Percentiles rank a stretch among this genome's conserved stretches.
phyloP scores from a whole-genome alignment of 257 asterid genomes.

The Buddleja alternifolia region DNA sequence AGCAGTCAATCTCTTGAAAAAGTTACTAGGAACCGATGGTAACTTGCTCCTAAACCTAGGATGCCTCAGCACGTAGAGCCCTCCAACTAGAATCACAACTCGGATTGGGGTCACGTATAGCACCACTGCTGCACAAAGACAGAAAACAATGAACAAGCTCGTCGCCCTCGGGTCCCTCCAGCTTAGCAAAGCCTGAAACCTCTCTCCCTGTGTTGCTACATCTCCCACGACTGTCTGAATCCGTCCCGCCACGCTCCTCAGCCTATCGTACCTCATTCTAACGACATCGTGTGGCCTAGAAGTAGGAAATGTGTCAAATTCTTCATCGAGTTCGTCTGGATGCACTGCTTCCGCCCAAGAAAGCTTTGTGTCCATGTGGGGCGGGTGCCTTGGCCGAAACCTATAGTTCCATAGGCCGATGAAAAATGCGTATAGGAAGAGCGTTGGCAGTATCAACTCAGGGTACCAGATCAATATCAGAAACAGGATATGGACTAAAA shows the following conservation, averaged over 20 bases:
- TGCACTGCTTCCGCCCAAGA: constrained; percentile 70
- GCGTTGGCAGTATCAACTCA: constrained; percentile 68
- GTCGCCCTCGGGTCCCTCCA: constrained; percentile 92
- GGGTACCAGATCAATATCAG: constrained; percentile 68
- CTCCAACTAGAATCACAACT: constrained; percentile 50
- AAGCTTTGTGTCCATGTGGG: constrained; percentile 70
- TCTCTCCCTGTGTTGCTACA: constrained; percentile 78
- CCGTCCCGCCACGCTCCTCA: constrained; percentile 73
- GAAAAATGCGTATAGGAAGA: constrained; percentile 56
- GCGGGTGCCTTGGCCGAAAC: constrained; percentile 64
- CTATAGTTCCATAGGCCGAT: constrained; percentile 78
- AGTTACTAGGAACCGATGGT: constrained; percentile 69
- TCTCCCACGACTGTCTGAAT: constrained; percentile 83
- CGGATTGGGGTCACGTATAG: constrained; percentile 60
- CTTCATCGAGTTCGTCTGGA: constrained; percentile 81
- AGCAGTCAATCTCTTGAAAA: constrained; percentile 71
- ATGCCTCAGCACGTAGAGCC: constrained; percentile 63
- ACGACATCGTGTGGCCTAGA: constrained; percentile 46
- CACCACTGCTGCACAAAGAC: constrained; percentile 58
- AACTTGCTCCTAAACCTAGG: constrained; percentile 75
- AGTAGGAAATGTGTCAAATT: constrained; percentile 73
- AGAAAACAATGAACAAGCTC: constrained; percentile 56
- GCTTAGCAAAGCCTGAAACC: constrained; percentile 58
- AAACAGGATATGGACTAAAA: constrained; percentile 64
- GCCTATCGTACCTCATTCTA: constrained; percentile 73